Base-by-base conservation (phyloP, 2,329 filamentous ascomycete species). In the Aspergillus neotritici region DNA sequence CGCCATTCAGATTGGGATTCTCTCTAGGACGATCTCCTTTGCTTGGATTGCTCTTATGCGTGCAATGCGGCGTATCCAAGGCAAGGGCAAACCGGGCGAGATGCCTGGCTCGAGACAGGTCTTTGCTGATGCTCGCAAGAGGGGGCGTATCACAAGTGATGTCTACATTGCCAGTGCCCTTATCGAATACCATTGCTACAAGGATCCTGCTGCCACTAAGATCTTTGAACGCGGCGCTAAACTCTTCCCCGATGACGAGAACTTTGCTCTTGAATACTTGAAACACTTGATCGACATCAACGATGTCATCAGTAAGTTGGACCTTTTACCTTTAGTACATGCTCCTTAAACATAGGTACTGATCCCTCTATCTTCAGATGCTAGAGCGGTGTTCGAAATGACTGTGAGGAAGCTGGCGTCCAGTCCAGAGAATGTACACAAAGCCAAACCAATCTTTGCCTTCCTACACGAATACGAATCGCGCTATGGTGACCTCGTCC, bases 401-500 rank as follows among this genome's bases (percentile, higher is more conserved):
- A 89, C 90, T 12, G 87, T 96, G 47, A 87, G 85, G 60, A 84
- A 84, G 49, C 77, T 97, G 34, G 79, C 85, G 6, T 77, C 84
- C 16, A 93, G 90, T 53, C 80, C 86, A 0, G 86, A 89, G 53
- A 80, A 80, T 9, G 70, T 84, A 1, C 68, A 76, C 42, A 93
- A 89, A 60, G 82, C 90, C 7, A 94, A 93, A 63, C 80, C 86
- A 1, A 78, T 98, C 1, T 95, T 94, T 58, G 75, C 82, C 2
- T 97, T 91, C 68, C 91, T 98, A 64, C 91, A 98, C 68, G 85
- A 90, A 55, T 95, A 94, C 62, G 93, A 98, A 69, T 90, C 89
- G 9, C 83, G 89, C 51, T 98, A 90, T 58, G 93, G 94, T 43
- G 93, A 98, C 62, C 77, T 97, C 4, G 81, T 86, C 5, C 90